phyloP scores from a whole-genome alignment of 1,139 yeast species.

The Eremothecium sinecaudum region DNA sequence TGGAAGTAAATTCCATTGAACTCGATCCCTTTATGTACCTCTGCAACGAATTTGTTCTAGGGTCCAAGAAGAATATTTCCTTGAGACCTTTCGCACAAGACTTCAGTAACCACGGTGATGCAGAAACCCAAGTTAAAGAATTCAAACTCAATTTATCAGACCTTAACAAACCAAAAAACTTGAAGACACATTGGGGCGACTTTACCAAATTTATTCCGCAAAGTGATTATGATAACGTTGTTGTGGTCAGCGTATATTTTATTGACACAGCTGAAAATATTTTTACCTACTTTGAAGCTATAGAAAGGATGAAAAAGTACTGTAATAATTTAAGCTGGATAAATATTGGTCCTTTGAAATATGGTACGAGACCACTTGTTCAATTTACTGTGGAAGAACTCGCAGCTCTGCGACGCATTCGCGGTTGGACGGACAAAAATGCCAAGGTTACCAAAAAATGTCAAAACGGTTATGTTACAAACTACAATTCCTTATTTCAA shows the following conservation, averaged over 20 bases:
- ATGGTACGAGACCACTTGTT: constrained; percentile 77
- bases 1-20: constrained; percentile 60
- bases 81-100: constrained; percentile 63
- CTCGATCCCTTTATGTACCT: constrained; percentile 61
- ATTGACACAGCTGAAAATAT: constrained; percentile 83
- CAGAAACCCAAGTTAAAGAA: constrained; percentile 45
- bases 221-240: constrained; percentile 37
- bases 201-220: constrained; percentile 44
- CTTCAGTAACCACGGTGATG: constrained; percentile 55
- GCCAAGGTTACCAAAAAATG: constrained; percentile 30
- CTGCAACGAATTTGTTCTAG: constrained; percentile 49
- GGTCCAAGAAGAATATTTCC: constrained; percentile 12
- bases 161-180: constrained; percentile 37
- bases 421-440: constrained; percentile 56
- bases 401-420: constrained; percentile 36
- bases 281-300: constrained; percentile 58
- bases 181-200: constrained; percentile 52
- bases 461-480: constrained; percentile 51
- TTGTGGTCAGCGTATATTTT: constrained; percentile 65
- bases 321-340: constrained; percentile 56
- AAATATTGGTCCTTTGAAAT: constrained; percentile 78
- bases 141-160: constrained; percentile 33
- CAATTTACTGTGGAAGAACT: constrained; percentile 65
- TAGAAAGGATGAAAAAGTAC: constrained; percentile 41
- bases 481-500: constrained; percentile 59